Percentiles rank a stretch among this genome's conserved stretches.
Evolutionary conservation across 129 eudicot genomes (phyloP).

Genomic region (Flaveria trinervia): DNA sequence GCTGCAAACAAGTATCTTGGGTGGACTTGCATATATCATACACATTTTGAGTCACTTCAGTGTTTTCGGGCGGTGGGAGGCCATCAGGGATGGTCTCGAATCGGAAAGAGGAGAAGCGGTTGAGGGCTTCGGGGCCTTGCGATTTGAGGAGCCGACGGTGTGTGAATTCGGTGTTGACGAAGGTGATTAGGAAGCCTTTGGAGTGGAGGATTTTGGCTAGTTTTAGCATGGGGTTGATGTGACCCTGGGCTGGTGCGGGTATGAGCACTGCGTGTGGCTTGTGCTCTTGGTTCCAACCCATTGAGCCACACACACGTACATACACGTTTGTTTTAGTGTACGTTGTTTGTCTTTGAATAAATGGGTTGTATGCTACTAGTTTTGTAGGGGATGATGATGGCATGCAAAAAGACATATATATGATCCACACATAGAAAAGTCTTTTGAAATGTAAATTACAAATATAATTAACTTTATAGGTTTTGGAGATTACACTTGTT

Average conservation of each 20-base stretch:
- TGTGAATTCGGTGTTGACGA: conserved; percentile 38
- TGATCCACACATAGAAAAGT: background rate
- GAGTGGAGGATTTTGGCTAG: conserved; percentile 40
- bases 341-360: too few relatives aligned
- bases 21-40: conserved; percentile 34
- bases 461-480: too few relatives aligned
- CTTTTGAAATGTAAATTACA: too few relatives aligned
- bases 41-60: conserved; percentile 44
- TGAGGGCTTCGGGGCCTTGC: conserved; percentile 38
- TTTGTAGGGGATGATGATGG: background rate
- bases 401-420: background rate
- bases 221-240: conserved; percentile 40
- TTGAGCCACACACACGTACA: background rate
- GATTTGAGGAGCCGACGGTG: conserved; percentile 44
- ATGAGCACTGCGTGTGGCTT: conserved; percentile 46
- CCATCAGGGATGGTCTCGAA: conserved; percentile 56
- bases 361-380: background rate
- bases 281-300: conserved; percentile 23
- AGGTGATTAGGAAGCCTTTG: conserved; percentile 38
- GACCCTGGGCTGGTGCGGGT: conserved; percentile 56
- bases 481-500: too few relatives aligned
- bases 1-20: conserved; percentile 27
- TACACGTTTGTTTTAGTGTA: background rate
- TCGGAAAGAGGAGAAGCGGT: conserved; percentile 36
- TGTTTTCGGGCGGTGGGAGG: conserved; percentile 37